Base-by-base conservation (phyloP, 306 rosid genomes). In the Cicer cuneatum region DNA sequence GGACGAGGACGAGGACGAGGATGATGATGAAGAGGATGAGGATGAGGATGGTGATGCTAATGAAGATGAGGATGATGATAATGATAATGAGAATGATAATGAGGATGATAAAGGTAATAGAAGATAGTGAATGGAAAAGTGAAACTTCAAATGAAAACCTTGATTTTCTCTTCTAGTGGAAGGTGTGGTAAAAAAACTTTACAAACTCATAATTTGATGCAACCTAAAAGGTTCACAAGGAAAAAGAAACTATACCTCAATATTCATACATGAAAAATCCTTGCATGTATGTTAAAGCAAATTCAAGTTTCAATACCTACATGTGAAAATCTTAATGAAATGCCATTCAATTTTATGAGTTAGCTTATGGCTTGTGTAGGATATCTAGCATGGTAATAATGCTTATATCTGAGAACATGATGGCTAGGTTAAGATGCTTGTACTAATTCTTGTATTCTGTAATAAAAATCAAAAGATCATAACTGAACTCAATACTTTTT, bases 1-100 rank as follows among this genome's bases (percentile, higher is more conserved):
- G 0, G 43, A 63, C 2, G 66, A 63, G 0, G 15, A 40, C 0
- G 10, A 35, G 0, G 7, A 64, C 0, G 39, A 35, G 0, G 15
- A 66, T 0, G 49, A 48, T 0, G 54, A 71, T 0, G 19, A 13
- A 0, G 41, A 15, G 0, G 7, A 39, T 0, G 74, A 12, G 0
- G 13, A 39, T 2, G 58, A 66, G 0, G 15, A 41, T 0, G 66
- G 41, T 0, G 35, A 42, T 0, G 46, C 42, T 0, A 46, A 14
- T 1, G 54, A 37, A 0, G 35, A 43, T 0, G 10, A n/a, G 1
- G 33, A 29, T 1, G 6, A 19, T 51, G 39, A 6, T 18, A 53
- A 11, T 1, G 38, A 10, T 0, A 1, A 41, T 0, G 72, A 73
- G 0, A 9, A 24, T 1, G 46, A 24, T 41, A 12, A n/a, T n/a